Evolutionary conservation across 1,139 yeast species (phyloP).

Genomic region (Debaryomyces coudertii): DNA sequence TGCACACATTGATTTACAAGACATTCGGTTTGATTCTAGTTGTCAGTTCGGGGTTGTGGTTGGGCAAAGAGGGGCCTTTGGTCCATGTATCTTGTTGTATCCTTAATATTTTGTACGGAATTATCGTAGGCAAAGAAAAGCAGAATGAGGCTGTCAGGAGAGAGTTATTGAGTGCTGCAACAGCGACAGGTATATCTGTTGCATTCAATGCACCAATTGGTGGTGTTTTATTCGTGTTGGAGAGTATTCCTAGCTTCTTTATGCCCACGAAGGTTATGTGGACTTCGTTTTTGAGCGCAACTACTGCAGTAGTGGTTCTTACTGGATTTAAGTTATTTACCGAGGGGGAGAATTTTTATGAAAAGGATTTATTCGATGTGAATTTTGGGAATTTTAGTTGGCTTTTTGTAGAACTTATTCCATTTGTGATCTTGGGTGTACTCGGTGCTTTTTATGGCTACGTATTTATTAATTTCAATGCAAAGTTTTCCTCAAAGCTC

Average conservation of each 20-base stretch:
- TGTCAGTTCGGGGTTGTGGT: slow-evolving; percentile 84
- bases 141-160: slow-evolving; percentile 58
- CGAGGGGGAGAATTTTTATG: slow-evolving; percentile 52
- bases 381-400: slow-evolving; percentile 70
- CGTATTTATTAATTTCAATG: slow-evolving; percentile 52
- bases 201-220: slow-evolving; percentile 96
- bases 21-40: slow-evolving; percentile 60
- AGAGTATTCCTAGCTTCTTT: slow-evolving; percentile 66
- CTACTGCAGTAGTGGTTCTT: slow-evolving; percentile 68
- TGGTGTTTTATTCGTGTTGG: slow-evolving; percentile 86
- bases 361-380: slow-evolving; percentile 64
- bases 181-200: slow-evolving; percentile 91
- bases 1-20: slow-evolving; percentile 51
- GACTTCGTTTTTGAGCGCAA: slow-evolving; percentile 80
- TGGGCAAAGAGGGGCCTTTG: slow-evolving; percentile 93
- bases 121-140: slow-evolving; percentile 40
- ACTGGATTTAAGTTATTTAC: slow-evolving; percentile 63
- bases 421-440: slow-evolving; percentile 68
- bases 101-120: slow-evolving; percentile 34
- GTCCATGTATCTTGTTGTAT: slow-evolving; percentile 83
- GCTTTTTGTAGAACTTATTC: slow-evolving; percentile 69
- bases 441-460: slow-evolving; percentile 72
- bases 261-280: slow-evolving; percentile 70
- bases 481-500: slow-evolving; percentile 26
- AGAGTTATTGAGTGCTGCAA: slow-evolving; percentile 77